Percentiles rank a stretch among this genome's conserved stretches.
Conservation (phyloP, 2,329 filamentous ascomycete genomes). For the Colletotrichum destructivum region DNA sequence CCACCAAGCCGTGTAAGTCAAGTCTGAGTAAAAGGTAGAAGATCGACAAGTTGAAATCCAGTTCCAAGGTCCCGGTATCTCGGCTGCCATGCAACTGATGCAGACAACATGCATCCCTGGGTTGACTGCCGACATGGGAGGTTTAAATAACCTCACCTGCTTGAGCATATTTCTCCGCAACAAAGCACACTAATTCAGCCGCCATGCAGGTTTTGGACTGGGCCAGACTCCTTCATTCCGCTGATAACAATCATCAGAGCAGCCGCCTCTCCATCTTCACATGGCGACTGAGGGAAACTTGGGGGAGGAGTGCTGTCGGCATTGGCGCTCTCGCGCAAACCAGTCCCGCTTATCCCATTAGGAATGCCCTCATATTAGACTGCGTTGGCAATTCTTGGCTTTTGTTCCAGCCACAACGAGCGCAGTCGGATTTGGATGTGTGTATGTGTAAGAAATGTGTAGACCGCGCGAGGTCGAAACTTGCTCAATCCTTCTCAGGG, state of each 20-base stretch:
- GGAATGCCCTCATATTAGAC: background rate
- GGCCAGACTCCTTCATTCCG: background rate
- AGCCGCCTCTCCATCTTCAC: background rate
- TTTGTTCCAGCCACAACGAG: background rate
- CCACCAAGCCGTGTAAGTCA: background rate
- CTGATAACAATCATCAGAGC: background rate
- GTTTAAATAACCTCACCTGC: constrained; percentile 2
- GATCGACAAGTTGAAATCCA: background rate
- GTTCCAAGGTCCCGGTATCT: background rate
- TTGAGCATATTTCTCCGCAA: background rate
- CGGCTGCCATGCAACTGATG: background rate
- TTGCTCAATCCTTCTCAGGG: constrained; percentile 22
- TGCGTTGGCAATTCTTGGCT: background rate
- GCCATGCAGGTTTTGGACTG: background rate
- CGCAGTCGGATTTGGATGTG: background rate
- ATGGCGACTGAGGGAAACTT: background rate
- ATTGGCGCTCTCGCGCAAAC: too few relatives aligned
- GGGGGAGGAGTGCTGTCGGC: too few relatives aligned
- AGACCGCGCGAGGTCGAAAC: background rate
- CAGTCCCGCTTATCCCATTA: background rate
- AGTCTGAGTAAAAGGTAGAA: background rate
- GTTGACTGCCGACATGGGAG: background rate
- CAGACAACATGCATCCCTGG: background rate
- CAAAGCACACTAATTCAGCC: background rate
- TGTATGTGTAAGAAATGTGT: background rate